phyloP scores from a whole-genome alignment of 176 grass and related monocot genomes.

The Zoysia pacifica region DNA sequence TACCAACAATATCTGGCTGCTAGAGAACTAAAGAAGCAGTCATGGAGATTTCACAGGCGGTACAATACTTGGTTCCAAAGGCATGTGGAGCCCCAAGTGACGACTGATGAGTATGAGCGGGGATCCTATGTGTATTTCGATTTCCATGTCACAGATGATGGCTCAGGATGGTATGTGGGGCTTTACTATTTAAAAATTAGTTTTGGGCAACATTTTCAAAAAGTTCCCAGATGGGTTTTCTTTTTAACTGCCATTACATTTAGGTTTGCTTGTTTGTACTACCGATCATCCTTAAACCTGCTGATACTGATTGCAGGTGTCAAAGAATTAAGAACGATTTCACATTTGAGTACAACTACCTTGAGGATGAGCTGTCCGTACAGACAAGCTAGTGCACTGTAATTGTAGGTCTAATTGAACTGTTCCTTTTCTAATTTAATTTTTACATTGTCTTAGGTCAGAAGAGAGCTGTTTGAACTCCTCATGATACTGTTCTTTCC shows the following conservation, averaged over 20 bases:
- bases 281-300: not conserved
- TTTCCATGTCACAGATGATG: constrained; percentile 80
- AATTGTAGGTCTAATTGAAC: constrained; percentile 40
- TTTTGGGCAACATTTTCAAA: not conserved
- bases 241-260: not conserved
- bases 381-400: constrained; percentile 45
- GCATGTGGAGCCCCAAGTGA: constrained; percentile 95
- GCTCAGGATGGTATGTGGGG: constrained; percentile 76
- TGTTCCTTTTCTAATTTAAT: not conserved
- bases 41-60: constrained; percentile 94
- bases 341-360: constrained; percentile 93
- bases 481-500: constrained; percentile 23
- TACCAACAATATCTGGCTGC: constrained; percentile 94
- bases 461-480: constrained; percentile 28
- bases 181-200: not conserved
- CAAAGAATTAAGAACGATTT: constrained; percentile 98
- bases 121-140: constrained; percentile 98
- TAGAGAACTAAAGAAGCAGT: constrained; percentile 94
- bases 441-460: constrained; percentile 26
- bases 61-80: constrained; percentile 99
- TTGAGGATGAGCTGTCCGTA: constrained; percentile 86
- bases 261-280: not conserved
- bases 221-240: not conserved
- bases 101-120: constrained; percentile 88
- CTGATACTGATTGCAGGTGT: constrained; percentile 62